These are phyloP conservation scores for Ambrosiella xylebori DNA, from an alignment of 2,329 filamentous ascomycete genomes.

Conservation along the genomic window DNA sequence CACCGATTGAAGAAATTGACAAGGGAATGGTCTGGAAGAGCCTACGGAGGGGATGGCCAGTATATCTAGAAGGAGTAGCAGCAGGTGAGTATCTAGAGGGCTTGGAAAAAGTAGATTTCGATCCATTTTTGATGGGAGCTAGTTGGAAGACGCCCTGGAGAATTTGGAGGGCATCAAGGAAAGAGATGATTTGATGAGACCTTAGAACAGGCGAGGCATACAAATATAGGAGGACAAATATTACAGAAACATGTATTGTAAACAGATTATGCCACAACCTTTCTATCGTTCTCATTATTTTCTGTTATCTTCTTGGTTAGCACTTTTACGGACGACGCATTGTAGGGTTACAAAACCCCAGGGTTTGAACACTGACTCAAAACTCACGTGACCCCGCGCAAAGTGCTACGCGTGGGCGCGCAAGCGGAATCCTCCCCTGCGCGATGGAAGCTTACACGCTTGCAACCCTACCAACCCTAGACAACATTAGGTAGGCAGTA, in stretches of 20 bases:
- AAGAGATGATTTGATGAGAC: slow-evolving; percentile 17
- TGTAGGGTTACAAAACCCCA: neutral
- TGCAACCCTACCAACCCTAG: no score
- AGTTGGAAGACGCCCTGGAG: slow-evolving; percentile 76
- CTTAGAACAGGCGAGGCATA: neutral
- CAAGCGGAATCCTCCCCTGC: neutral
- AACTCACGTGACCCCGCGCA: slow-evolving; percentile 10
- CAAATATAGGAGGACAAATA: no score
- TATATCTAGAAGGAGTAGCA: slow-evolving; percentile 64
- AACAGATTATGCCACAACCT: no score
- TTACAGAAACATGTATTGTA: no score
- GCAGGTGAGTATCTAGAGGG: slow-evolving; percentile 63
- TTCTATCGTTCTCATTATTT: no score
- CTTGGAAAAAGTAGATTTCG: slow-evolving; percentile 68
- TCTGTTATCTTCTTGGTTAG: no score
- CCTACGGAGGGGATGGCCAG: slow-evolving; percentile 47
- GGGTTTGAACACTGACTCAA: neutral
- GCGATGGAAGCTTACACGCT: no score
- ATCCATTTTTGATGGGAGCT: slow-evolving; percentile 51
- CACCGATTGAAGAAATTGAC: slow-evolving; percentile 26
- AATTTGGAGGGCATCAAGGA: slow-evolving; percentile 36
- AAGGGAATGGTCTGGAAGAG: neutral
- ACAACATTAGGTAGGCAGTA: no score
- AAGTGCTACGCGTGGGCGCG: slow-evolving; percentile 10
- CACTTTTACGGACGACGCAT: neutral